Evolutionary conservation across 2,329 filamentous ascomycete genomes (phyloP), one percentile per base, ranked within the genome.

Genomic region (Talaromyces amestolkiae): DNA sequence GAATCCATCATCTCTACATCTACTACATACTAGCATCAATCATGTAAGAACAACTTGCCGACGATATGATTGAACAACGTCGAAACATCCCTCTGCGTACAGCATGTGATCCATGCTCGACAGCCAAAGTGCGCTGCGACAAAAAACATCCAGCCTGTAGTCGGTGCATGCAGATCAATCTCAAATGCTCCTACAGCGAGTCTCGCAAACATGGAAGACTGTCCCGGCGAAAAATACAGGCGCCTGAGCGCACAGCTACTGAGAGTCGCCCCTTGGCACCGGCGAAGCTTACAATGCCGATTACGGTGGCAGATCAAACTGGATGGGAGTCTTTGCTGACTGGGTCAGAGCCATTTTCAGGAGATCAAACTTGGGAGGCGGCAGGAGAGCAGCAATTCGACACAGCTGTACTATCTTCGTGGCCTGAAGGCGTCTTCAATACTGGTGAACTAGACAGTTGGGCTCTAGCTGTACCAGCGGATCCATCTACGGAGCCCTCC

Each of bases 121-220:
- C 22, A 17, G 51, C 51, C 49, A 63, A 63, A 63, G 61, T 63
- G 11, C 47, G 61, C 33, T 63, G 61, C 37, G 61, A 63, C 61
- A 63, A 63, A 51, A 63, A 45, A 17, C 61, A 63, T 37, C 51
- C 61, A n/a, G 22, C 51, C 11, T 63, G 27, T 47, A 39, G 24
- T 24, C 61, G 51, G 24, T 47, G 61, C 5, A 17, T 5, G 1
- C 51, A 45, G 2, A 35, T 33, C 10, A 45, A 56, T 27, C n/a
- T 58, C 3, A 24, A 7, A 19, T 63, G 51, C 13, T 63, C 49
- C 8, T 63, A 63, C 41, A 63, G 61, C 27, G 61, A 37, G 51
- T 63, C 61, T 10, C 61, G 61, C 9, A 63, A 63, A 27, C 61
- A 58, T 37, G 61, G 61, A 58, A 17, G 22, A 47, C 39, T 49